phyloP scores from a whole-genome alignment of 352 stramenopile genomes.

The Globisporangium solare region DNA sequence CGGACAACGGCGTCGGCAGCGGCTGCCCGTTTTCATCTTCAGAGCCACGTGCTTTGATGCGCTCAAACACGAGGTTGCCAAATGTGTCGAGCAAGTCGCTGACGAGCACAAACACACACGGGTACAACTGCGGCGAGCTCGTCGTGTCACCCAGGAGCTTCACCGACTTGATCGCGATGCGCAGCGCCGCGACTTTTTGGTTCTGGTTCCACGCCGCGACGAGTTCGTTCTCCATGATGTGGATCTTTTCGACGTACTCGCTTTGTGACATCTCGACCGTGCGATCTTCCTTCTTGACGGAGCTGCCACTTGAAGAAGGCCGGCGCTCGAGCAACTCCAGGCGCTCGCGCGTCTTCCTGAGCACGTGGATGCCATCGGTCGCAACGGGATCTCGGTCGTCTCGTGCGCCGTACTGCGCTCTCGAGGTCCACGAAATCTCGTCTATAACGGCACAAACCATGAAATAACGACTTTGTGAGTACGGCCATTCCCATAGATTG shows the following conservation, averaged over 20 bases:
- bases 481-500: background rate
- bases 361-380: conserved; percentile 30
- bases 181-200: conserved; percentile 84
- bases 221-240: conserved; percentile 69
- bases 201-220: conserved; percentile 75
- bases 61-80: conserved; percentile 80
- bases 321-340: conserved; percentile 58
- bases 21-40: conserved; percentile 55
- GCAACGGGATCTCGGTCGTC: conserved; percentile 7
- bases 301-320: conserved; percentile 3
- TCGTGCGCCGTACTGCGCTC: conserved; percentile 35
- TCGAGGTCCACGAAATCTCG: conserved; percentile 39
- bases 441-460: conserved; percentile 13
- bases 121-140: conserved; percentile 81
- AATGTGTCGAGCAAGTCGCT: conserved; percentile 87
- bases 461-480: background rate
- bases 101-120: conserved; percentile 86
- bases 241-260: conserved; percentile 79
- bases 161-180: conserved; percentile 89
- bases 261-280: conserved; percentile 77
- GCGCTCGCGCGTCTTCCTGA: conserved; percentile 65
- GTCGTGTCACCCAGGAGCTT: conserved; percentile 83
- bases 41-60: conserved; percentile 64
- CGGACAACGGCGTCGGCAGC: conserved; percentile 43
- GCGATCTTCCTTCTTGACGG: conserved; percentile 15